A percentile compares a stretch with the other conserved stretches of the same genome.
Evolutionary conservation across 2,329 filamentous ascomycete genomes (phyloP).

Genomic region (Aspergillus neotritici): DNA sequence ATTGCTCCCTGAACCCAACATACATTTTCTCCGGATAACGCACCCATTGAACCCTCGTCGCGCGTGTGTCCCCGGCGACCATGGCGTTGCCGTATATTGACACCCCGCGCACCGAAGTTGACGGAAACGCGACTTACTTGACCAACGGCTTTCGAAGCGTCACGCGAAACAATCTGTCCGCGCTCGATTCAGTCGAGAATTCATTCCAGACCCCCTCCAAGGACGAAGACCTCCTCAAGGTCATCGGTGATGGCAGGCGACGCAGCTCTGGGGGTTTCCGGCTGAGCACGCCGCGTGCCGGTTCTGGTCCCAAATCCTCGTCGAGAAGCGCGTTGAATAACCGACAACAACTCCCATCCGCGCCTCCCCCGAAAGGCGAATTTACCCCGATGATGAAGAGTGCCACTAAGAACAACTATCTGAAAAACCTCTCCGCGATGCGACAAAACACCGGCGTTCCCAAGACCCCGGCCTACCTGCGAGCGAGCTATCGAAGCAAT

Average conservation of each 20-base stretch:
- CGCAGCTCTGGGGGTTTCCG: conserved; percentile 50
- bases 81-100: conserved; percentile 70
- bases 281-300: conserved; percentile 68
- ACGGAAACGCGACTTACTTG: conserved; percentile 78
- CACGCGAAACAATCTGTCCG: conserved; percentile 36
- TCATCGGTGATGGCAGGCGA: conserved; percentile 60
- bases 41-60: conserved; percentile 5
- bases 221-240: conserved; percentile 68
- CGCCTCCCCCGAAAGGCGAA: conserved; percentile 57
- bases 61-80: conserved; percentile 23
- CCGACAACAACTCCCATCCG: conserved; percentile 63
- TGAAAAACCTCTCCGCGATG: conserved; percentile 53
- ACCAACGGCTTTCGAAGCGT: conserved; percentile 57
- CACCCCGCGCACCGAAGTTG: conserved; percentile 73
- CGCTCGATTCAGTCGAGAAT: conserved; percentile 76
- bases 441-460: conserved; percentile 49
- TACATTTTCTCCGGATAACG: conserved; percentile 1
- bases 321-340: conserved; percentile 55
- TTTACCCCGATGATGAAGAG: conserved; percentile 92
- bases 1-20: conserved; percentile 19
- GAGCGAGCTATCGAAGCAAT: conserved; percentile 57
- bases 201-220: conserved; percentile 79
- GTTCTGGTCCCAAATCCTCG: conserved; percentile 46
- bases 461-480: conserved; percentile 64
- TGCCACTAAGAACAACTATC: conserved; percentile 61